Evolutionary conservation across 768 basidiomycete genomes (phyloP).

Genomic region (Roridomyces roridus): DNA sequence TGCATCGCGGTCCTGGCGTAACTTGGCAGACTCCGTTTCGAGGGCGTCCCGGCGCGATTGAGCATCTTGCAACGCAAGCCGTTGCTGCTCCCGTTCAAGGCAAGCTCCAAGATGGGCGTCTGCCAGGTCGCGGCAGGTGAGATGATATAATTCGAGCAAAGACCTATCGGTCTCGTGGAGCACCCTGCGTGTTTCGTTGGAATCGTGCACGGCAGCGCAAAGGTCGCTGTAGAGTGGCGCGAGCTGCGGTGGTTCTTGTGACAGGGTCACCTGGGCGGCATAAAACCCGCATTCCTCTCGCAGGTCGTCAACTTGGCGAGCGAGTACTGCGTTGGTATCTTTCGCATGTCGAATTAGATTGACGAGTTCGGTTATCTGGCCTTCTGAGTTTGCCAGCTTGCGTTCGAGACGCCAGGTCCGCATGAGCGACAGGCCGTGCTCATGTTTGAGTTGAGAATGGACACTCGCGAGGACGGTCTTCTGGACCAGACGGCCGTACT

Average conservation of each 20-base stretch:
- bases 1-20: constrained; percentile 42
- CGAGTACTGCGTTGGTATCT: constrained; percentile 56
- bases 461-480: constrained; percentile 44
- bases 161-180: neutral
- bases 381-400: constrained; percentile 71
- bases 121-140: constrained; percentile 41
- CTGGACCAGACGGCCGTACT: constrained; percentile 58
- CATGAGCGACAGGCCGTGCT: constrained; percentile 45
- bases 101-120: constrained; percentile 35
- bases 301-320: constrained; percentile 38
- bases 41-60: constrained; percentile 49
- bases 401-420: constrained; percentile 63
- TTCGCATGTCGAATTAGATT: constrained; percentile 63
- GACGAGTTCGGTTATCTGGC: constrained; percentile 68
- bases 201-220: constrained; percentile 24
- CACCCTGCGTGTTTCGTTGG: neutral
- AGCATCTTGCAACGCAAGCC: constrained; percentile 28
- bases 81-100: constrained; percentile 31
- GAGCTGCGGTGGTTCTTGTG: neutral
- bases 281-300: constrained; percentile 40
- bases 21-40: constrained; percentile 45
- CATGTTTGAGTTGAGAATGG: constrained; percentile 46
- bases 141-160: constrained; percentile 42
- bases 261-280: neutral
- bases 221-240: constrained; percentile 24